A percentile compares a stretch with the other conserved stretches of the same genome.
These are phyloP conservation scores for Nephelium lappaceum DNA, from an alignment of 345 rosid genomes.

Conservation along the genomic window DNA sequence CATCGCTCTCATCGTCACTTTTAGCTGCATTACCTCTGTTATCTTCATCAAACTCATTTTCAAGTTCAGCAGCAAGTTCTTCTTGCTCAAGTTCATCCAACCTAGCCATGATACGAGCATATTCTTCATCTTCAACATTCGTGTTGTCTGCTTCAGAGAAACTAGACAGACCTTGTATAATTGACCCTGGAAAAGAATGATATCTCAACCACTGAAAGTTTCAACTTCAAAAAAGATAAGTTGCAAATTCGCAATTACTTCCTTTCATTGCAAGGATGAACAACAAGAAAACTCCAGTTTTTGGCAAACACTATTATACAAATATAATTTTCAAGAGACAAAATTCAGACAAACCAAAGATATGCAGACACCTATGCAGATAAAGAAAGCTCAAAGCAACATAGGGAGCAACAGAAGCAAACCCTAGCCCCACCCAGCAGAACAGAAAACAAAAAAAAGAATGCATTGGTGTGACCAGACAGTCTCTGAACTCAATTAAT, in stretches of 20 bases:
- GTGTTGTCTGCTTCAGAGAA: conserved; percentile 33
- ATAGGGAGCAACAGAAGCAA: background rate
- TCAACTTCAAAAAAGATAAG: conserved; percentile 3
- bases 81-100: conserved; percentile 91
- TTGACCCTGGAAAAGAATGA: conserved; percentile 26
- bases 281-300: background rate
- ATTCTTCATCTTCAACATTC: conserved; percentile 56
- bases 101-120: conserved; percentile 68
- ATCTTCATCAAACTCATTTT: conserved; percentile 26
- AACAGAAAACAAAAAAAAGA: background rate
- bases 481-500: background rate
- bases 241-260: background rate
- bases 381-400: background rate
- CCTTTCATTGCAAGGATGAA: background rate
- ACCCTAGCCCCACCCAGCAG: background rate
- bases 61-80: conserved; percentile 66
- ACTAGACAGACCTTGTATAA: conserved; percentile 23
- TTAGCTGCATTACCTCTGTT: conserved; percentile 21
- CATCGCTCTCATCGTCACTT: conserved; percentile 21
- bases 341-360: background rate
- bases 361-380: background rate
- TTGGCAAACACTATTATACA: background rate
- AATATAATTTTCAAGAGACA: background rate
- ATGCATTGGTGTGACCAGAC: background rate
- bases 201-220: conserved; percentile 9